Percentiles rank a stretch among this genome's conserved stretches.
phyloP scores from a whole-genome alignment of 352 stramenopile genomes.

The Globisporangium takayamanum region DNA sequence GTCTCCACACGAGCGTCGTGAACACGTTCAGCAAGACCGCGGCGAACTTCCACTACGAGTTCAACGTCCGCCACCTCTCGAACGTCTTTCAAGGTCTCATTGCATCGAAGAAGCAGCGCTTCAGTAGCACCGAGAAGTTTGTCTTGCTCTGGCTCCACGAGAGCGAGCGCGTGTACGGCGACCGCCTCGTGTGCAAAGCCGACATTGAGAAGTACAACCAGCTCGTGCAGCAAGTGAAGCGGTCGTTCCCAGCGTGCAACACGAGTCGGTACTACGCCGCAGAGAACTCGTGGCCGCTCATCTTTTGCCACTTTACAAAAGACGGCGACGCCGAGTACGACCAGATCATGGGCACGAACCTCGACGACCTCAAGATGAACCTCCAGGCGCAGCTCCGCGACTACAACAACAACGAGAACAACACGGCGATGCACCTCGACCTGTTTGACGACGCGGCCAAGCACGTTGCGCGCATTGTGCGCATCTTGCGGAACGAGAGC shows the following conservation, averaged over 20 bases:
- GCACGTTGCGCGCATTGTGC: constrained; percentile 93
- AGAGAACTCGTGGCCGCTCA: constrained; percentile 93
- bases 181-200: constrained; percentile 89
- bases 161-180: constrained; percentile 93
- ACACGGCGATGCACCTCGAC: constrained; percentile 94
- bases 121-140: constrained; percentile 91
- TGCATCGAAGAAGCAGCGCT: constrained; percentile 89
- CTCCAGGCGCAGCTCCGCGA: constrained; percentile 88
- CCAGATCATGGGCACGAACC: constrained; percentile 85
- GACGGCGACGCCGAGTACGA: constrained; percentile 92
- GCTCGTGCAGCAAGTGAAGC: constrained; percentile 93
- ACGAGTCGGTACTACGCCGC: constrained; percentile 90
- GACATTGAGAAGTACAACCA: constrained; percentile 93
- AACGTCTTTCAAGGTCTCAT: constrained; percentile 96
- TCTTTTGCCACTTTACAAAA: constrained; percentile 96
- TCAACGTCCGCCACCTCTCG: constrained; percentile 94
- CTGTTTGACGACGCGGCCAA: constrained; percentile 97
- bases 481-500: constrained; percentile 88
- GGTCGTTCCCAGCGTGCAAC: constrained; percentile 90
- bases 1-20: constrained; percentile 87
- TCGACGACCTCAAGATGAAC: constrained; percentile 87
- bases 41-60: constrained; percentile 97
- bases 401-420: constrained; percentile 96
- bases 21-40: constrained; percentile 93
- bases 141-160: constrained; percentile 95